Percentiles rank a stretch among this genome's conserved stretches.
Conservation (phyloP, 345 rosid species). For the Tarenaya hassleriana region DNA sequence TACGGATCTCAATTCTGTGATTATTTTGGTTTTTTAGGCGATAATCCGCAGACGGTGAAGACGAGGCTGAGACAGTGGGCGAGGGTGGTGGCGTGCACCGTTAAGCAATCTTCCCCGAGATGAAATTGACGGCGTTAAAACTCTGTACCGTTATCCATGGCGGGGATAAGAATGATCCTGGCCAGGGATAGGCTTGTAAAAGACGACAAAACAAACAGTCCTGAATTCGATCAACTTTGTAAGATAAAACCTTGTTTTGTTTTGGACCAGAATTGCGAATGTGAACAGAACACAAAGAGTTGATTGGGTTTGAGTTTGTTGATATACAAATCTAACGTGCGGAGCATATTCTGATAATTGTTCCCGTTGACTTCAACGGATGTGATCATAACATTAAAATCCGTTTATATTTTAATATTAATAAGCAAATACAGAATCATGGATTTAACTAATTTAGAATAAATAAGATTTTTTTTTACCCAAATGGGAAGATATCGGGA, state of each 20-base stretch:
- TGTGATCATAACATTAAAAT: no score
- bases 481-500: no score
- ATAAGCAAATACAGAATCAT: no score
- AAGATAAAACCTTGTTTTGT: not conserved
- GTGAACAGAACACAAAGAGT: no score
- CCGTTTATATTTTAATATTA: no score
- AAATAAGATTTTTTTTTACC: no score
- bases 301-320: no score
- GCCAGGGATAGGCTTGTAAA: slow-evolving; percentile 16
- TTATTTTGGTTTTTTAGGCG: slow-evolving; percentile 35
- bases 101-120: slow-evolving; percentile 51
- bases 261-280: no score
- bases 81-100: slow-evolving; percentile 90
- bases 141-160: slow-evolving; percentile 2
- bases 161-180: slow-evolving; percentile 3
- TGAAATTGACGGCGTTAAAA: slow-evolving; percentile 23
- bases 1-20: not conserved
- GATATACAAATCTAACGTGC: no score
- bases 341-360: no score
- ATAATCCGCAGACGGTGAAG: slow-evolving; percentile 76
- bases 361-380: no score
- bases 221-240: slow-evolving; percentile 19
- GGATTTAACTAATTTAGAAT: no score
- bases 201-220: slow-evolving; percentile 26
- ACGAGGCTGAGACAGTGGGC: slow-evolving; percentile 90